A percentile compares a stretch with the other conserved stretches of the same genome.
Conservation (phyloP, 2,329 filamentous ascomycete species). For the Botrytis fragariae region DNA sequence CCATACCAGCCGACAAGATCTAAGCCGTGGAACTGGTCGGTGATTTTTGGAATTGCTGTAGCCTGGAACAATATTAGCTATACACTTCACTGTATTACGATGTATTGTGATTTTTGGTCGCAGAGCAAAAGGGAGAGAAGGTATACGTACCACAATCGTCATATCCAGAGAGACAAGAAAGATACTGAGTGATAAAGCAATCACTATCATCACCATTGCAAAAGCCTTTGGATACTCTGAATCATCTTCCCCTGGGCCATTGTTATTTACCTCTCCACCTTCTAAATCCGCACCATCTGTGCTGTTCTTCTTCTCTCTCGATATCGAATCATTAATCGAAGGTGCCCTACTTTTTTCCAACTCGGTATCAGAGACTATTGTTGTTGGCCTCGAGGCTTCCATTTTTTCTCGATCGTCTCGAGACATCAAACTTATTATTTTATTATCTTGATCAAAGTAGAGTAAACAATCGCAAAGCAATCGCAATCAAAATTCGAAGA, state of each 20-base stretch:
- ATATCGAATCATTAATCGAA: constrained; percentile 25
- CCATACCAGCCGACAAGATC: constrained; percentile 57
- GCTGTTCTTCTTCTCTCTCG: constrained; percentile 28
- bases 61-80: constrained; percentile 33
- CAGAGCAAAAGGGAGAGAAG: background rate
- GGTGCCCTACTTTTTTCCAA: constrained; percentile 25
- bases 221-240: constrained; percentile 35
- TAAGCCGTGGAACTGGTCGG: constrained; percentile 50
- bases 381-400: constrained; percentile 1
- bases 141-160: constrained; percentile 47
- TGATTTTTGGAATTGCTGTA: constrained; percentile 56
- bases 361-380: constrained; percentile 20
- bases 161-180: constrained; percentile 46
- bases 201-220: constrained; percentile 43
- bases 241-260: constrained; percentile 22
- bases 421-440: background rate
- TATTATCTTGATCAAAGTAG: background rate
- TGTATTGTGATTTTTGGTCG: background rate
- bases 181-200: constrained; percentile 48
- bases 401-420: background rate
- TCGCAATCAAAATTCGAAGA: background rate
- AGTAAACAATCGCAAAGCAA: background rate
- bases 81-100: background rate
- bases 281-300: constrained; percentile 17
- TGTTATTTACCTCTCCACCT: constrained; percentile 6